phyloP scores from a whole-genome alignment of 768 basidiomycete species.

The Kwoniella europaea region DNA sequence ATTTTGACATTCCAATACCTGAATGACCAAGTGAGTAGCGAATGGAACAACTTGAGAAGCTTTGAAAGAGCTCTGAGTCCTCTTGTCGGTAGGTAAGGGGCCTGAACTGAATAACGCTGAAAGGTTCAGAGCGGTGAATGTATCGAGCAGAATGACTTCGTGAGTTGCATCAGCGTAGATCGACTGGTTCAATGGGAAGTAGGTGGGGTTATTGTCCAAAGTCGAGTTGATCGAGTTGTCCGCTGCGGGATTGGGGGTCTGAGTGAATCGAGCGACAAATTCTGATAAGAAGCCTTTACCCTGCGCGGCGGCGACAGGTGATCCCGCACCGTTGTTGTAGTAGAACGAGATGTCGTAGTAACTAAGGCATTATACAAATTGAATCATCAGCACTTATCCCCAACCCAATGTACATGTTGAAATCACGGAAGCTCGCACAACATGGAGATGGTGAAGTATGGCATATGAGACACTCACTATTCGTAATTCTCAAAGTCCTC shows the following conservation, averaged over 20 bases:
- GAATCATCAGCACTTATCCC: too few relatives aligned
- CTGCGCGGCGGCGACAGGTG: constrained; percentile 55
- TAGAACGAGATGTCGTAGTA: constrained; percentile 35
- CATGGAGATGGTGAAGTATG: too few relatives aligned
- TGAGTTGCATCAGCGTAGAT: constrained; percentile 79
- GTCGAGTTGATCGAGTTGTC: constrained; percentile 54
- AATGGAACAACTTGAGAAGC: constrained; percentile 58
- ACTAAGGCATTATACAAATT: too few relatives aligned
- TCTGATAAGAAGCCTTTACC: constrained; percentile 57
- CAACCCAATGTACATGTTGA: too few relatives aligned
- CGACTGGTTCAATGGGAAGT: constrained; percentile 58
- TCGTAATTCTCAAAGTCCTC: constrained; percentile 55
- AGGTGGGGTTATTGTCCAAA: constrained; percentile 46
- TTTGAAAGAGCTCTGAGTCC: constrained; percentile 60
- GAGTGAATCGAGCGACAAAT: constrained; percentile 53
- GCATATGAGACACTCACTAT: constrained; percentile 25
- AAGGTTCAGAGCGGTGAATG: constrained; percentile 83
- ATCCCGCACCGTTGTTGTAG: constrained; percentile 53
- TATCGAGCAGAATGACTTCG: constrained; percentile 86
- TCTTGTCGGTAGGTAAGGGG: constrained; percentile 75
- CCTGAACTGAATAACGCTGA: constrained; percentile 74
- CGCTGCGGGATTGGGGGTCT: constrained; percentile 36
- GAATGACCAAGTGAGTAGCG: constrained; percentile 68
- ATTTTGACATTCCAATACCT: constrained; percentile 59
- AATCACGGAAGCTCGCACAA: too few relatives aligned